Base-by-base conservation (phyloP, 805 yeast species). In the Brettanomyces bruxellensis region DNA sequence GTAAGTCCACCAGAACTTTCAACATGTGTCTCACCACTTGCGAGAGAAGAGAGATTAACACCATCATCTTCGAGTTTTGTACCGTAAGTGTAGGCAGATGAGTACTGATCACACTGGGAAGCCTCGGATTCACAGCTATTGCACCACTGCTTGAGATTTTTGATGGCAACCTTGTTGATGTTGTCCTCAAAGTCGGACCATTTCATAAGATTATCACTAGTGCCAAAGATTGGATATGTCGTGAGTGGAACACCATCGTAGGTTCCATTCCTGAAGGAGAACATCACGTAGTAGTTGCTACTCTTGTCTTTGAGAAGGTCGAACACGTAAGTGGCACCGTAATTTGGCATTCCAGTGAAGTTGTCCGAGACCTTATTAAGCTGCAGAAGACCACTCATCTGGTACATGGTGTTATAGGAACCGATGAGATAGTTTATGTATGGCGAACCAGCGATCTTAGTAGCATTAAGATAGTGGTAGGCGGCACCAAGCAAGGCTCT, bases 241-340 rank as follows among this genome's bases (percentile, higher is more conserved):
- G 50, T 54, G 18, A 72, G 55, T n/a, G 54, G 56, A 43, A 54
- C 67, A 22, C 58, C 48, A 38, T 62, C 63, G 45, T 60, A 57
- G 12, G 77, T 70, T 43, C 78, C 78, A 50, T 73, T 73, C 47
- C 65, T 66, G 64, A 70, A 66, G 7, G 73, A 68, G 55, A 72
- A 72, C 53, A 70, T 68, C 22, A 73, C 75, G 47, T 51, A 68
- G 53, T 55, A 54, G 49, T 60, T 57, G 34, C 52, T 52, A 25
- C 57, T 49, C 25, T 48, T 45, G 47, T 65, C 59, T 35, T 57
- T 41, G 41, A 69, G 52, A 30, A 73, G 56, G 45, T 73, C 78
- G 57, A 69, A 71, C n/a, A 71, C 75, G 38, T 65, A 57, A 3
- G 72, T 62, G 12, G 75, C 55, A 39, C 74, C 77, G 52, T 73